Evolutionary conservation across 306 rosid genomes (phyloP).

Genomic region (Erythrophleum fordii): DNA sequence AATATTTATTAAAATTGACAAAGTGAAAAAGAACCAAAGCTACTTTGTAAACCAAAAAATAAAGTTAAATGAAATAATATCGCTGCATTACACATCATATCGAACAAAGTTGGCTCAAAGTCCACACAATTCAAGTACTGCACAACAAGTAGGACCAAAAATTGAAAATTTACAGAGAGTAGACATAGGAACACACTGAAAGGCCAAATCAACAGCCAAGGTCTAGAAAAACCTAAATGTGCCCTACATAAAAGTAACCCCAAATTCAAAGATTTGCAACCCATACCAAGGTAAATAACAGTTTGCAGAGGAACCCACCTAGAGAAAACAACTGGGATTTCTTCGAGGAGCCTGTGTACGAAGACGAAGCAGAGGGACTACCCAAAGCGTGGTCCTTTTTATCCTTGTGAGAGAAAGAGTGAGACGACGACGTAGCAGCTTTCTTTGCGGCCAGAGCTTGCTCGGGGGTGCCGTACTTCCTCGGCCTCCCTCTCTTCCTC

Average conservation of each 20-base stretch:
- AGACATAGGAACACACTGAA: not conserved
- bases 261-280: not conserved
- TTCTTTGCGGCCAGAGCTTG: conserved; percentile 78
- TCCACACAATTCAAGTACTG: not conserved
- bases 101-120: not conserved
- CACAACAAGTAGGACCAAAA: not conserved
- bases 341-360: conserved; percentile 51
- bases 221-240: not conserved
- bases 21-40: not conserved
- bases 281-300: not conserved
- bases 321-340: conserved; percentile 53
- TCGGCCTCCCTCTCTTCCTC: conserved; percentile 75
- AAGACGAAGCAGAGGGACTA: conserved; percentile 44
- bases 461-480: conserved; percentile 78
- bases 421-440: conserved; percentile 66
- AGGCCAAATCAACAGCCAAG: not conserved
- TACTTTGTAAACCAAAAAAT: not conserved
- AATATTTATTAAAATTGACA: no score
- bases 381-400: conserved; percentile 49
- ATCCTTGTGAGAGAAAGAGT: conserved; percentile 57
- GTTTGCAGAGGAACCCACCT: conserved; percentile 44
- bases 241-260: not conserved
- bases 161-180: not conserved
- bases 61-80: not conserved
- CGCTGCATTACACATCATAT: not conserved